These are phyloP conservation scores for Brassica nigra DNA, from an alignment of 345 rosid species.

Conservation along the genomic window DNA sequence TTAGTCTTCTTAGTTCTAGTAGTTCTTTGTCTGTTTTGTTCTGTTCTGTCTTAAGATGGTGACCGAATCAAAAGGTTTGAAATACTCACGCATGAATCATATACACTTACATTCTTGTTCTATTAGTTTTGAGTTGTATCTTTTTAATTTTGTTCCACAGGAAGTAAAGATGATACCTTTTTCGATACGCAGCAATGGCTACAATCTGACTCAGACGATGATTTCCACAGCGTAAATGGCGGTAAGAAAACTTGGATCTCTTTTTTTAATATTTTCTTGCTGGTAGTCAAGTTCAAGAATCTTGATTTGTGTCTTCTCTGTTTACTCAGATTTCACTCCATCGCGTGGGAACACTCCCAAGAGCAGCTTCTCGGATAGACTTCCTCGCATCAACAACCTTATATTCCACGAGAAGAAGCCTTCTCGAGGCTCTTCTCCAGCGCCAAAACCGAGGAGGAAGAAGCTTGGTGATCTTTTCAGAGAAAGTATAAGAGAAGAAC, in stretches of 20 bases:
- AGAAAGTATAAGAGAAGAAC: conserved; percentile 56
- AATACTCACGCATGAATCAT: not conserved
- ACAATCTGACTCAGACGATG: conserved; percentile 91
- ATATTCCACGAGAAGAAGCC: conserved; percentile 37
- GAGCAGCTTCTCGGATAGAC: conserved; percentile 50
- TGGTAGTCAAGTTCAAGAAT: not conserved
- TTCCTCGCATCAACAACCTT: conserved; percentile 44
- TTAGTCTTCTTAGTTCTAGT: not conserved
- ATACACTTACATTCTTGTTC: not conserved
- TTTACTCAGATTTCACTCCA: conserved; percentile 78
- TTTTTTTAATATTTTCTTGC: not conserved
- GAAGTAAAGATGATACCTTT: conserved; percentile 80
- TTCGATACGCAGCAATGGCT: conserved; percentile 79
- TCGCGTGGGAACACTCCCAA: conserved; percentile 85
- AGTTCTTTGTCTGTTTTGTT: not conserved
- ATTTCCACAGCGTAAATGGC: conserved; percentile 90
- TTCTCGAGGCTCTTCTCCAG: conserved; percentile 45
- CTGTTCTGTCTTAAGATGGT: conserved; percentile 9
- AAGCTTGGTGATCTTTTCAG: conserved; percentile 74
- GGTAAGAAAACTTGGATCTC: conserved; percentile 43
- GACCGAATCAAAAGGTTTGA: conserved; percentile 23
- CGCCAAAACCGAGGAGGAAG: conserved; percentile 57
- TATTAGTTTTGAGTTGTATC: not conserved
- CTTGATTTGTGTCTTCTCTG: not conserved
- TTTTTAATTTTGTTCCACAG: conserved; percentile 46